Percentiles rank a stretch among this genome's conserved stretches.
These are phyloP conservation scores for Metschnikowia continentalis DNA, from an alignment of 805 yeast genomes.

Conservation along the genomic window DNA sequence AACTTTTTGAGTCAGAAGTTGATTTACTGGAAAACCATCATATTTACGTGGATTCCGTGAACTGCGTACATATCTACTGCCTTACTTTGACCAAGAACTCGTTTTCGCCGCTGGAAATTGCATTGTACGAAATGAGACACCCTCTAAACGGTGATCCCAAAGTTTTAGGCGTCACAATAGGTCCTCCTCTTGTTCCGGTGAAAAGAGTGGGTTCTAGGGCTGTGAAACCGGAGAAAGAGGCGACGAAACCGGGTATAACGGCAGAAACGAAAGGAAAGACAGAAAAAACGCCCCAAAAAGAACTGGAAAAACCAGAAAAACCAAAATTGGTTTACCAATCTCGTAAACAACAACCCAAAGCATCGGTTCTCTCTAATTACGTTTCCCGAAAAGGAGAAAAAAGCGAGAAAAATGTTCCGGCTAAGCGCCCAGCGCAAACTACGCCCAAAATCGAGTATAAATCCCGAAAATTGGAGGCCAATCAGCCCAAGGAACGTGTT, in stretches of 20 bases:
- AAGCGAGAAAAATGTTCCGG: background rate
- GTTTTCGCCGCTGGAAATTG: slow-evolving; percentile 12
- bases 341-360: slow-evolving; percentile 12
- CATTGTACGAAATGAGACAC: slow-evolving; percentile 16
- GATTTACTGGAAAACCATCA: slow-evolving; percentile 22
- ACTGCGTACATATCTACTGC: slow-evolving; percentile 38
- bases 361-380: slow-evolving; percentile 12
- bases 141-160: background rate
- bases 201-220: background rate
- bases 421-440: background rate
- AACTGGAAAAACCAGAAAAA: background rate
- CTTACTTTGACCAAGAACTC: slow-evolving; percentile 20
- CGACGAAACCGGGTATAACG: background rate
- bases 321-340: slow-evolving; percentile 13
- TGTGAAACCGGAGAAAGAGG: background rate
- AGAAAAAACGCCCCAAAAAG: background rate
- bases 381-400: slow-evolving; percentile 16
- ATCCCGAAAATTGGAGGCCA: slow-evolving; percentile 31
- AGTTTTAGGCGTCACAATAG: slow-evolving; percentile 30
- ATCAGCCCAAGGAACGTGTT: slow-evolving; percentile 34
- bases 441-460: slow-evolving; percentile 25
- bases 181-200: slow-evolving; percentile 20
- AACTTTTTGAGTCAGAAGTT: slow-evolving; percentile 21
- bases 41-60: slow-evolving; percentile 24
- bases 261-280: background rate